These are phyloP conservation scores for Bryoerythrophyllum caledonicum DNA, from an alignment of 225 moss, liverwort and hornwort species.

Conservation along the genomic window DNA sequence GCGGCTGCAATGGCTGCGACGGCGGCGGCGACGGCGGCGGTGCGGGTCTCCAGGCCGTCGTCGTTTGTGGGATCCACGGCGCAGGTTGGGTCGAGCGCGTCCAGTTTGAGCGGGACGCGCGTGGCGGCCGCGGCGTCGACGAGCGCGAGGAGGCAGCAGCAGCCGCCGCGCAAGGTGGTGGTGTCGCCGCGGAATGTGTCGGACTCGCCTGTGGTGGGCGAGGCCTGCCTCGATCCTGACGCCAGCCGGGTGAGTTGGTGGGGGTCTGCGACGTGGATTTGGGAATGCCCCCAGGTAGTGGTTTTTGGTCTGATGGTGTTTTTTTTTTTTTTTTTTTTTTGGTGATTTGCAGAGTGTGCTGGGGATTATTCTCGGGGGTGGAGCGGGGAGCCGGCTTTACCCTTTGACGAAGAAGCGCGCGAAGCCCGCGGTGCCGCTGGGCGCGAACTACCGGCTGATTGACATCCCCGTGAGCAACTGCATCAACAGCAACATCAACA, in stretches of 20 bases:
- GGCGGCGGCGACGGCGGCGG: conserved; percentile 19
- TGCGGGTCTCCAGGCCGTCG: conserved; percentile 20
- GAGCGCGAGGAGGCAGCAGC: conserved; percentile 12
- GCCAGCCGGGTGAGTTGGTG: conserved; percentile 52
- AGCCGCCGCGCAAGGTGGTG: conserved; percentile 24
- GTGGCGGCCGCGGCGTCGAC: conserved; percentile 29
- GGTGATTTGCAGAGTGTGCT: conserved; percentile 62
- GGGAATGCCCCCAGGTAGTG: background rate
- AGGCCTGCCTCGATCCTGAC: conserved; percentile 56
- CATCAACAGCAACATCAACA: conserved; percentile 97
- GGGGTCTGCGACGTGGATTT: background rate
- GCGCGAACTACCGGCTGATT: conserved; percentile 94
- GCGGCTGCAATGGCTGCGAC: conserved; percentile 53
- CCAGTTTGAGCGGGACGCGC: conserved; percentile 33
- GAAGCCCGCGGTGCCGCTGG: conserved; percentile 95
- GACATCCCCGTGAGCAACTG: conserved; percentile 99
- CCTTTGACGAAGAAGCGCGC: conserved; percentile 97
- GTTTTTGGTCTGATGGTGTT: background rate
- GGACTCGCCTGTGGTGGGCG: conserved; percentile 53
- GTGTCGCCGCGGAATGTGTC: conserved; percentile 65
- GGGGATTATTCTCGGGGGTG: conserved; percentile 95
- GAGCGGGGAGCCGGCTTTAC: conserved; percentile 91
- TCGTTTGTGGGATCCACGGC: conserved; percentile 30
- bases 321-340: too few species aligned
- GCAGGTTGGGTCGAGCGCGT: conserved; percentile 44